Conservation (phyloP, 257 asterid species). For the Salvia rosmarinus region DNA sequence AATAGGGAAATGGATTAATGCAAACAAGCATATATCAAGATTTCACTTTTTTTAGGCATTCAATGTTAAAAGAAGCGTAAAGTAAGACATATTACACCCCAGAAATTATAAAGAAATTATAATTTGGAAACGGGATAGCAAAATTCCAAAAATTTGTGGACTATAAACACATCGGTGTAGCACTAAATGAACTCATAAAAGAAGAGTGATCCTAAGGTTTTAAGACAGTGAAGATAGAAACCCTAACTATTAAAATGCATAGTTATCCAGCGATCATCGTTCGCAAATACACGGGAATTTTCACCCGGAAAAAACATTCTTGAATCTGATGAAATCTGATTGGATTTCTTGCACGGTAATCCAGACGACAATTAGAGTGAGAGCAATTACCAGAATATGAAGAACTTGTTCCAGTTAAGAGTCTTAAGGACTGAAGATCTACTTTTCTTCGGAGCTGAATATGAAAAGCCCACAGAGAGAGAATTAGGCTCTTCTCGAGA, state of each 20-base stretch:
- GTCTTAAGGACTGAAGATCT: conserved; percentile 15
- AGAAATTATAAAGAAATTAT: not conserved
- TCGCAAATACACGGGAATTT: not conserved
- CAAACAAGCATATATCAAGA: not conserved
- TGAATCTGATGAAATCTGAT: conserved; percentile 10
- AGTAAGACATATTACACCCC: not conserved
- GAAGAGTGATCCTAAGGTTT: conserved; percentile 1
- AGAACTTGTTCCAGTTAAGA: conserved; percentile 9
- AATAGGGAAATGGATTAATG: not conserved
- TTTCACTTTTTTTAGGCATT: not conserved
- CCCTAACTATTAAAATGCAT: conserved; percentile 14
- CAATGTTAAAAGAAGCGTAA: not conserved
- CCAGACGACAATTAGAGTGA: not conserved
- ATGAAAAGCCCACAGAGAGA: not conserved
- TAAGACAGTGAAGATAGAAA: not conserved
- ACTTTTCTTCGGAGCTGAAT: conserved; percentile 20
- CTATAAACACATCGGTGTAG: not conserved
- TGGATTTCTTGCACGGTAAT: not conserved
- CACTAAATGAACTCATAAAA: conserved; percentile 11
- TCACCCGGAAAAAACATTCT: not conserved
- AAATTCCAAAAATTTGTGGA: not conserved
- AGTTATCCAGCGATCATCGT: conserved; percentile 14
- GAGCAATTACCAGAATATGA: conserved; percentile 29
- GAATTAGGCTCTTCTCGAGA: not conserved
- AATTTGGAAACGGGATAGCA: not conserved